Evolutionary conservation across 352 stramenopile genomes (phyloP), one percentile per base, ranked within the genome.

Genomic region (Phytophthora pluvialis): DNA sequence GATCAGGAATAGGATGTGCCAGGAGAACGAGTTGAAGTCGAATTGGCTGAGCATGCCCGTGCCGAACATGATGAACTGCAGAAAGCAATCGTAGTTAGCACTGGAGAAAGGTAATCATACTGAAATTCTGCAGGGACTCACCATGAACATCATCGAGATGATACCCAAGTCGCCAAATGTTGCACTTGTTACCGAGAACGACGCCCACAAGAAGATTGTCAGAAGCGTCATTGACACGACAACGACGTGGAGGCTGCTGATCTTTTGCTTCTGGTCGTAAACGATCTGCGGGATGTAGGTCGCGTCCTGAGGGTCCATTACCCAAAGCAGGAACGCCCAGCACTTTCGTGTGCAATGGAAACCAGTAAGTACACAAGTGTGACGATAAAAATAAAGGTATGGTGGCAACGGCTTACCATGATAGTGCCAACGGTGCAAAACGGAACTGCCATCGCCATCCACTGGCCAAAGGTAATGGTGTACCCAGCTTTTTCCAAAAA

Each of bases 21-120:
- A 98, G 13, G 90, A 97, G 57, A 98, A 97, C 45, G 87, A 97
- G 62, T 98, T 97, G 62, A 98, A 97, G 71, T 98, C 92, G 29
- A 97, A 95, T 71, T 97, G 85, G 43, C 86, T 96, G 7, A 97
- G 75, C 77, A 95, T 95, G 25, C 88, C 89, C 5, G 83, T 90
- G 40, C 88, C 88, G 64, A 97, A 96, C 83, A 96, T 91, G 42
- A 91, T 75, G 45, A 91, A 90, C 87, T 95, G 58, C 7, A 60
- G 36, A 47, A 3, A 54, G 2, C 13, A 59, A 21, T 52, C 9
- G 10, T 9, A 58, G 29, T 70, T 12, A 62, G 55, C 10, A 44
- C 18, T 39, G 10, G 54, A 26, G 8, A 58, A 52, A 42, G 21
- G 32, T 25, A 26, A 28, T 40, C 9, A 49, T 7, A 10, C 12